Base-by-base conservation (phyloP, 2,329 filamentous ascomycete genomes). In the Gaeumannomyces tritici region DNA sequence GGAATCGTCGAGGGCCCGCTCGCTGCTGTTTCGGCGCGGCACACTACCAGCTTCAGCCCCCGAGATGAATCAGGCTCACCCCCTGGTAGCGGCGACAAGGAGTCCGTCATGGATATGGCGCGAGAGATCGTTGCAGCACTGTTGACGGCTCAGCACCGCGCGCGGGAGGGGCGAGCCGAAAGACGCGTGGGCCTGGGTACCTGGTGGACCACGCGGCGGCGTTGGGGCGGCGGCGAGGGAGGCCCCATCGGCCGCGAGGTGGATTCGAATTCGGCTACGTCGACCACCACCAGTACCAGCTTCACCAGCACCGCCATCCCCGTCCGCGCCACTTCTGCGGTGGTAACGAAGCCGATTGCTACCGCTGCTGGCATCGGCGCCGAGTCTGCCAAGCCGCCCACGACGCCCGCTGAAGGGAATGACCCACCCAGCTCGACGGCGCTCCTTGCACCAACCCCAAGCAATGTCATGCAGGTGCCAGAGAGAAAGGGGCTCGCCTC, bases 161-260 rank as follows among this genome's bases (percentile, higher is more conserved):
- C 80, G 13, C 82, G 85, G 18, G 79, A 87, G 66, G 82, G 82
- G 35, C 81, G 78, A 63, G 72, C 72, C 0, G 86, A 88, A 71
- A 77, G 76, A 60, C 77, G 81, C 0, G 79, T 86, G 62, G 85
- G 85, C 1, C 78, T 85, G 61, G 80, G 76, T 24, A 75, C 80
- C 64, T 88, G 85, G 85, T 88, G 85, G 85, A 78, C 83, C 0
- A 80, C 77, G 9, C 79, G 78, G 67, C 81, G 77, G 42, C 80
- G 85, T 62, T 88, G 85, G 85, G 85, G 85, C 61, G 85, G 85
- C 58, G 85, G 84, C 3, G 69, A 80, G 11, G 85, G 85, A 35
- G 85, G 85, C 0, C 82, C 84, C 3, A 87, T 88, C 65, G 85
- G 85, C 2, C 79, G 82, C 29, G 85, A 88, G 71, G 74, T 83